Evolutionary conservation across 106 monocot genomes (phyloP).

Genomic region (Gastrodia elata): DNA sequence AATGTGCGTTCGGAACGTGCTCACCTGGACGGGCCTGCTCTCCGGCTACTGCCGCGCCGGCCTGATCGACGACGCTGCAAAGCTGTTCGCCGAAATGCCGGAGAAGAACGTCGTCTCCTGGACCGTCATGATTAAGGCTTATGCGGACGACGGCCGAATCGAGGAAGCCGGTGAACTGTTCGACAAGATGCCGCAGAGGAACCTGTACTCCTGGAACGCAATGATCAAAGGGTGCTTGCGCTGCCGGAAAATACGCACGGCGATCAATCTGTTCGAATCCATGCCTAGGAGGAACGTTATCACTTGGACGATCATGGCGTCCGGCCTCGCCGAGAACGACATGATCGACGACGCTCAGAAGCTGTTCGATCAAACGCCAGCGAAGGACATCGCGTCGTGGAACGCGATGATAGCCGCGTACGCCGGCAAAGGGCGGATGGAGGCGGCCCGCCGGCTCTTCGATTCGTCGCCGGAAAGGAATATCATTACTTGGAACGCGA

Average conservation of each 20-base stretch:
- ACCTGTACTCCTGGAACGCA: slow-evolving; percentile 40
- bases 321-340: slow-evolving; percentile 27
- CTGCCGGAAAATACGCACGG: neutral
- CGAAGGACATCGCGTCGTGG: slow-evolving; percentile 38
- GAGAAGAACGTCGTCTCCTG: slow-evolving; percentile 37
- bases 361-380: slow-evolving; percentile 31
- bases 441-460: slow-evolving; percentile 23
- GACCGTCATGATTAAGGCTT: slow-evolving; percentile 43
- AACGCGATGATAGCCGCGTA: slow-evolving; percentile 41
- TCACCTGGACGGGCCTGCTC: slow-evolving; percentile 34
- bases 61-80: slow-evolving; percentile 13
- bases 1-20: slow-evolving; percentile 22
- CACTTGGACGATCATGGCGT: slow-evolving; percentile 39
- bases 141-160: slow-evolving; percentile 12
- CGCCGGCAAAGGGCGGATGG: slow-evolving; percentile 10
- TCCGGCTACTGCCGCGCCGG: slow-evolving; percentile 35
- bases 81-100: slow-evolving; percentile 37
- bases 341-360: slow-evolving; percentile 17
- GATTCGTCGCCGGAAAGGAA: slow-evolving; percentile 23
- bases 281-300: slow-evolving; percentile 30
- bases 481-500: slow-evolving; percentile 30
- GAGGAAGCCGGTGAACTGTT: slow-evolving; percentile 23
- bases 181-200: slow-evolving; percentile 27
- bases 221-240: slow-evolving; percentile 34
- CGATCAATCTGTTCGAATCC: slow-evolving; percentile 16